Percentiles rank a stretch among this genome's conserved stretches.
Evolutionary conservation across 768 basidiomycete genomes (phyloP).

Genomic region (Tricholoma matsutake): DNA sequence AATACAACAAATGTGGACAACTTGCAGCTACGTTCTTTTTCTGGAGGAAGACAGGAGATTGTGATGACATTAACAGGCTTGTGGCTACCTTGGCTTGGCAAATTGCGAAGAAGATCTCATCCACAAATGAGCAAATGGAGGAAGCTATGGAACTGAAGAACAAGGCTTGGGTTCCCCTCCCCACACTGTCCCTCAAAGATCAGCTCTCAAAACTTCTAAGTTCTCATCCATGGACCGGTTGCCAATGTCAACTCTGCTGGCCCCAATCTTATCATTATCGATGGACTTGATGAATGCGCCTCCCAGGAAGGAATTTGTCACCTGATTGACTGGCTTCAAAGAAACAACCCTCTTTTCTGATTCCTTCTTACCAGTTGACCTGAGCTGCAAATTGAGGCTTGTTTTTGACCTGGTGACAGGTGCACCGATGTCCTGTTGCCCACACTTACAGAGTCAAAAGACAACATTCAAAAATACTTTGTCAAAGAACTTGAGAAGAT

Average conservation of each 20-base stretch:
- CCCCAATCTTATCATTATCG: background rate
- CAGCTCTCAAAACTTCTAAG: background rate
- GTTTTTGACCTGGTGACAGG: background rate
- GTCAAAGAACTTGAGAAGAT: too few species aligned
- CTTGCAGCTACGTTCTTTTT: conserved; percentile 7
- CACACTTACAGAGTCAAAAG: background rate
- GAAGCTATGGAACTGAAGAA: too few species aligned
- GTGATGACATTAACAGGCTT: too few species aligned
- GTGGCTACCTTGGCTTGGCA: too few species aligned
- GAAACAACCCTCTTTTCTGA: too few species aligned
- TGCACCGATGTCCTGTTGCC: background rate
- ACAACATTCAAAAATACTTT: background rate
- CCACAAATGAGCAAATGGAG: background rate
- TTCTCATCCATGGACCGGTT: background rate
- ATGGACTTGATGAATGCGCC: too few species aligned
- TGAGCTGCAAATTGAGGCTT: too few species aligned
- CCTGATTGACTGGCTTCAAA: too few species aligned
- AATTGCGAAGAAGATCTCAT: too few species aligned
- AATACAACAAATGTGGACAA: background rate
- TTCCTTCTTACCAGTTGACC: too few species aligned
- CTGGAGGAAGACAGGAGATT: background rate
- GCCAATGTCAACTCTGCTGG: background rate
- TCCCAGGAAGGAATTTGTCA: too few species aligned
- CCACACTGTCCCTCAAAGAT: background rate
- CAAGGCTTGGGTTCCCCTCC: background rate